phyloP scores from a whole-genome alignment of 108 stramenopile species.

The Nannochloropsis gaditana region DNA sequence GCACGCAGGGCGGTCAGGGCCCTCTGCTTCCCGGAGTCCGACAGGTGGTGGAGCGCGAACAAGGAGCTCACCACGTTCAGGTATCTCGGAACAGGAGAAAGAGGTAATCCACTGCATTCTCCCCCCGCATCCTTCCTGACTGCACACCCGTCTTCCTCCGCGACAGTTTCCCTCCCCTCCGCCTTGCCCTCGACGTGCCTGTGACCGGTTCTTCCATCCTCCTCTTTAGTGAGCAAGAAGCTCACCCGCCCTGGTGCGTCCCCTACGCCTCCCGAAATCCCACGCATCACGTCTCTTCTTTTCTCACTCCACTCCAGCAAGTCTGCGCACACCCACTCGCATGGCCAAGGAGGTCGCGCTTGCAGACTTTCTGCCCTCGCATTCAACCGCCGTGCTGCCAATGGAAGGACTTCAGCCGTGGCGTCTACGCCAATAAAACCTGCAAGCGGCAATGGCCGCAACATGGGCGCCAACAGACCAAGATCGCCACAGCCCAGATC shows the following conservation, averaged over 20 bases:
- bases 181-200: no score
- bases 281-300: neutral
- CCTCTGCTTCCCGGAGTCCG: neutral
- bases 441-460: neutral
- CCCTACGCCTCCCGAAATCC: no score
- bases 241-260: no score
- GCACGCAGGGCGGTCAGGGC: slow-evolving; percentile 7
- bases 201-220: no score
- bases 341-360: neutral
- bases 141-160: neutral
- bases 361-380: neutral
- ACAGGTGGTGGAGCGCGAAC: neutral
- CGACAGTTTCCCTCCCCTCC: neutral
- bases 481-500: neutral
- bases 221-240: no score
- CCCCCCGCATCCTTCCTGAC: no score
- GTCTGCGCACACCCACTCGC: slow-evolving; percentile 14
- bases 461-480: neutral
- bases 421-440: neutral
- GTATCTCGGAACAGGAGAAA: neutral
- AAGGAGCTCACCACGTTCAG: neutral
- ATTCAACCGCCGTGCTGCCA: neutral
- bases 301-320: neutral
- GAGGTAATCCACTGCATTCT: neutral
- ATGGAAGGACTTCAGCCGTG: neutral